These are phyloP conservation scores for Acorus gramineus DNA, from an alignment of 106 monocot species.

Conservation along the genomic window DNA sequence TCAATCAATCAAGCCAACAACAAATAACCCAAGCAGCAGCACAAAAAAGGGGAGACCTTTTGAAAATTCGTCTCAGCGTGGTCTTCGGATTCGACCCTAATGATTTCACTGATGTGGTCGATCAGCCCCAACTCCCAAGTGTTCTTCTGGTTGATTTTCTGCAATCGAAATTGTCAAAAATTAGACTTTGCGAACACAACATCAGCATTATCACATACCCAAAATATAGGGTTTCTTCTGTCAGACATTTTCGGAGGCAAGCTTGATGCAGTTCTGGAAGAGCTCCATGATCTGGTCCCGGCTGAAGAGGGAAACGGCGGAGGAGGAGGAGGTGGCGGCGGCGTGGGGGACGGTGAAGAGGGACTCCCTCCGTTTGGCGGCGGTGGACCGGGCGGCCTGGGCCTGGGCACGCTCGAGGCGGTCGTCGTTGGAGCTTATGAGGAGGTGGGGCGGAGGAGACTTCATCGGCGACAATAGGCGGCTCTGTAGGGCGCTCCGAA, in stretches of 20 bases:
- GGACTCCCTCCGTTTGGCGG: slow-evolving; percentile 44
- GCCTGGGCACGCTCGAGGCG: slow-evolving; percentile 81
- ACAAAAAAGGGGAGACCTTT: slow-evolving; percentile 36
- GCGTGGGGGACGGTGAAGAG: slow-evolving; percentile 1
- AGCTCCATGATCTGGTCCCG: slow-evolving; percentile 79
- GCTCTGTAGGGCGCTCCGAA: too few relatives aligned
- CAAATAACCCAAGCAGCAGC: not conserved
- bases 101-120: slow-evolving; percentile 86
- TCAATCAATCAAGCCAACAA: not conserved
- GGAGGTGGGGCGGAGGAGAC: slow-evolving; percentile 6
- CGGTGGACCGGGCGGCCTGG: slow-evolving; percentile 49
- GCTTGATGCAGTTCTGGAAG: slow-evolving; percentile 94
- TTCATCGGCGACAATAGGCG: too few relatives aligned
- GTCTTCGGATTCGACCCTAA: slow-evolving; percentile 45
- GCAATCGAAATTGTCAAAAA: slow-evolving; percentile 4
- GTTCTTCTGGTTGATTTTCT: slow-evolving; percentile 99
- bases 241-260: slow-evolving; percentile 81
- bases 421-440: slow-evolving; percentile 79
- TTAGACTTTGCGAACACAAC: too few relatives aligned
- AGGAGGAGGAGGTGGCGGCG: not conserved
- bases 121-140: slow-evolving; percentile 96
- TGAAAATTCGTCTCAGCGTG: slow-evolving; percentile 96
- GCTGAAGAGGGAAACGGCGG: slow-evolving; percentile 24
- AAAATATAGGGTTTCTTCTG: too few relatives aligned
- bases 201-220: too few relatives aligned